phyloP scores from a whole-genome alignment of 2,329 filamentous ascomycete genomes.

The Xenoacremonium recifei region DNA sequence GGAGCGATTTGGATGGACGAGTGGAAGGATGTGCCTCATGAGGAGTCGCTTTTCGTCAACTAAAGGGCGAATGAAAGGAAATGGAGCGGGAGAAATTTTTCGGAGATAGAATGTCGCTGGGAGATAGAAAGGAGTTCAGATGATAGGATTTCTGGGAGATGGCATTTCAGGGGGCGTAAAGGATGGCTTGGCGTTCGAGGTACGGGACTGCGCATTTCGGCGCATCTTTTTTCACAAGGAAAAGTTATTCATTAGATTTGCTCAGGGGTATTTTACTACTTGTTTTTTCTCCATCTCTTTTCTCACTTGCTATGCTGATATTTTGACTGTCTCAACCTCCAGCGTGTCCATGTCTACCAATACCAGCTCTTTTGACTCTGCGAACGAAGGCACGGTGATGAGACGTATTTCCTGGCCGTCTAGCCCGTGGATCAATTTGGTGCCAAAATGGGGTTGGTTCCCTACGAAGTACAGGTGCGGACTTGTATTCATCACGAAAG shows the following conservation, averaged over 20 bases:
- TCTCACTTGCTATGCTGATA: constrained; percentile 30
- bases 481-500: constrained; percentile 80
- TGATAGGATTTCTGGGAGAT: too few relatives aligned
- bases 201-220: too few relatives aligned
- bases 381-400: constrained; percentile 81
- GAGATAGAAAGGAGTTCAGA: too few relatives aligned
- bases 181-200: too few relatives aligned
- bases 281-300: neutral
- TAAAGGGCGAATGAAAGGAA: too few relatives aligned
- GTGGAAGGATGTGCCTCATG: too few relatives aligned
- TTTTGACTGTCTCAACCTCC: constrained; percentile 70
- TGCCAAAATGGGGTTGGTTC: constrained; percentile 77
- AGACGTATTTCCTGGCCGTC: constrained; percentile 72
- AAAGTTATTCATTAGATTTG: neutral
- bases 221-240: too few relatives aligned
- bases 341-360: constrained; percentile 84
- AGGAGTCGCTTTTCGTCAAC: too few relatives aligned
- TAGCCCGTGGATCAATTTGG: constrained; percentile 63
- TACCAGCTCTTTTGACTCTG: constrained; percentile 74
- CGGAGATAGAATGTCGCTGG: too few relatives aligned
- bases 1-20: too few relatives aligned
- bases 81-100: too few relatives aligned
- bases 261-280: constrained; percentile 8
- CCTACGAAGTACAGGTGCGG: constrained; percentile 92
- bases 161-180: too few relatives aligned